phyloP scores from a whole-genome alignment of 345 rosid species.

The Lepidium africanum region DNA sequence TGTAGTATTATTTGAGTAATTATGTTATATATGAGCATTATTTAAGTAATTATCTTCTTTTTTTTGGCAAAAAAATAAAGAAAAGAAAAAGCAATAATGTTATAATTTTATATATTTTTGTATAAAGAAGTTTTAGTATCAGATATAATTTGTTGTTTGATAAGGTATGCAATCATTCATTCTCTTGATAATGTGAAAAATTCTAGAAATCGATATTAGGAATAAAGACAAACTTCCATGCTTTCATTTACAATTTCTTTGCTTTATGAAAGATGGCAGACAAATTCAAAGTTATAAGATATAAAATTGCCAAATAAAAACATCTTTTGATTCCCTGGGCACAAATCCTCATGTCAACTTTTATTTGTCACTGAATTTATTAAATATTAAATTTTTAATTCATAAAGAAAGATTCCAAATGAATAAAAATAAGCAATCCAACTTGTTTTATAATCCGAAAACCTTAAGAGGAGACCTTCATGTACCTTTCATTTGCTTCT shows the following conservation, averaged over 20 bases:
- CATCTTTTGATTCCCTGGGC: conserved; percentile 32
- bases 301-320: conserved; percentile 25
- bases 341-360: conserved; percentile 28
- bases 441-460: conserved; percentile 30
- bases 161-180: background rate
- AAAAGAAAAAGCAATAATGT: conserved; percentile 4
- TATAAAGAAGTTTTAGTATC: background rate
- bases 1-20: too few relatives aligned
- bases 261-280: conserved; percentile 28
- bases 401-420: conserved; percentile 27
- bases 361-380: conserved; percentile 9
- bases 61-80: background rate
- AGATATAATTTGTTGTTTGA: conserved; percentile 4
- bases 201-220: background rate
- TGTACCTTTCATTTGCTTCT: background rate
- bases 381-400: too few relatives aligned
- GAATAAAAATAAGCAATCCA: conserved; percentile 22
- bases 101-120: background rate
- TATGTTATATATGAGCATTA: too few relatives aligned
- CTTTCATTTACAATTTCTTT: background rate
- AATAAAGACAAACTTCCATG: conserved; percentile 15
- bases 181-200: background rate
- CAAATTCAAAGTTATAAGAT: conserved; percentile 27
- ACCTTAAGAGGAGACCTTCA: conserved; percentile 16
- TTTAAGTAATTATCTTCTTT: too few relatives aligned